These are phyloP conservation scores for Scleroderma citrinum DNA, from an alignment of 768 basidiomycete genomes.

Conservation along the genomic window DNA sequence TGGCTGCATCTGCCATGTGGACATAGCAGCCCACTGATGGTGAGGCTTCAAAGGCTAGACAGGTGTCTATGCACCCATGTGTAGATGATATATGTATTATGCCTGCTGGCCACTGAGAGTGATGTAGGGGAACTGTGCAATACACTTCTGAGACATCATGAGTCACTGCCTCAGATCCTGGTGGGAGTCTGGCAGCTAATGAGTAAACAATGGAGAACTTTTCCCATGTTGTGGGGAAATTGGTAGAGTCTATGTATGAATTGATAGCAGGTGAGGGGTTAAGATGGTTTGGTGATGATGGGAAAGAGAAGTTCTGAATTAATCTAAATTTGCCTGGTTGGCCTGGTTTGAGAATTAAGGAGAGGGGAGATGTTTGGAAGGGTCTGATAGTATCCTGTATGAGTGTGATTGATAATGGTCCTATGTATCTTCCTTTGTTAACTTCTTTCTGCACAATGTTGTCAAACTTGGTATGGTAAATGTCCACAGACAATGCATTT, in stretches of 20 bases:
- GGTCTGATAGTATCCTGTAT: slow-evolving; percentile 10
- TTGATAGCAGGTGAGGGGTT: not conserved
- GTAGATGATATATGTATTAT: slow-evolving; percentile 16
- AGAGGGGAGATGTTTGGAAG: slow-evolving; percentile 15
- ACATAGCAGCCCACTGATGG: slow-evolving; percentile 1
- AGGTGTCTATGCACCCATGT: slow-evolving; percentile 11
- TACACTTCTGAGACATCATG: slow-evolving; percentile 32
- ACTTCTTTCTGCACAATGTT: slow-evolving; percentile 1
- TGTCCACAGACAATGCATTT: not conserved
- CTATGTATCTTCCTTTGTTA: slow-evolving; percentile 12
- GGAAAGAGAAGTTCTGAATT: slow-evolving; percentile 20
- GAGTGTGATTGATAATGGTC: slow-evolving; percentile 1
- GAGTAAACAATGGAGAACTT: slow-evolving; percentile 32
- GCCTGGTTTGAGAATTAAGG: slow-evolving; percentile 16
- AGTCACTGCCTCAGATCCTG: slow-evolving; percentile 23
- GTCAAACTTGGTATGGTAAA: not conserved
- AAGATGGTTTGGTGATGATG: not conserved
- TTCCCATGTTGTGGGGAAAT: no score
- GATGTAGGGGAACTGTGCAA: slow-evolving; percentile 22
- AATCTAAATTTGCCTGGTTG: slow-evolving; percentile 10
- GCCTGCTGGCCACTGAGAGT: slow-evolving; percentile 23
- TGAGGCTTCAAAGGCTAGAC: not conserved
- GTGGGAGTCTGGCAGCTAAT: slow-evolving; percentile 23
- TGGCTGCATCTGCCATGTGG: slow-evolving; percentile 3
- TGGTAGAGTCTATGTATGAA: slow-evolving; percentile 12